Evolutionary conservation across 768 basidiomycete genomes (phyloP).

Genomic region (Erythrobasidium yunnanense): DNA sequence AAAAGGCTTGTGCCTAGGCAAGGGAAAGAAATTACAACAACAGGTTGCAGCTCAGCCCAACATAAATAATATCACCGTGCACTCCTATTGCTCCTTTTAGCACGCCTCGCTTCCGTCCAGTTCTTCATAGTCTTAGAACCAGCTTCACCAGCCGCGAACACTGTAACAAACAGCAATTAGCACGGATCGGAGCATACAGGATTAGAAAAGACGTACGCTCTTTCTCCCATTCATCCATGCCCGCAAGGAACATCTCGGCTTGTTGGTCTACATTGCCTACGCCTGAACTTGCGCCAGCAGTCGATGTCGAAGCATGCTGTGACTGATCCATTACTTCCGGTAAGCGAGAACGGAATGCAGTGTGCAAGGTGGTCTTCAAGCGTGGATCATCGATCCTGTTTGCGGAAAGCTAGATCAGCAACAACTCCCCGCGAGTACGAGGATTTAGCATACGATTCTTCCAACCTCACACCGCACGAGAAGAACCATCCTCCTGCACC

Average conservation of each 20-base stretch:
- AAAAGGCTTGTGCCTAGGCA: no score
- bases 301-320: conserved; percentile 35
- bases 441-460: conserved; percentile 31
- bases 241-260: conserved; percentile 36
- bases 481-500: conserved; percentile 37
- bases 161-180: conserved; percentile 4
- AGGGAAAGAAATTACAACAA: no score
- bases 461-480: conserved; percentile 32
- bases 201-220: conserved; percentile 27
- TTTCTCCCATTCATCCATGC: conserved; percentile 38
- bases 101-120: conserved; percentile 35
- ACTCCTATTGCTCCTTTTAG: no score
- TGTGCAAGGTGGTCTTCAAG: conserved; percentile 29
- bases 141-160: conserved; percentile 33
- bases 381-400: conserved; percentile 32
- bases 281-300: conserved; percentile 29
- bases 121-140: conserved; percentile 34
- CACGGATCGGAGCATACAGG: neutral
- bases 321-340: conserved; percentile 37
- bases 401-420: no score
- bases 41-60: no score
- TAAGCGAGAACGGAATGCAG: conserved; percentile 31
- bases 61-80: no score
- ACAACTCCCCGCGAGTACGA: no score
- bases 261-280: conserved; percentile 25